Evolutionary conservation across 1,284 basidiomycete genomes (phyloP).

Genomic region (Tilletiopsis washingtonensis): DNA sequence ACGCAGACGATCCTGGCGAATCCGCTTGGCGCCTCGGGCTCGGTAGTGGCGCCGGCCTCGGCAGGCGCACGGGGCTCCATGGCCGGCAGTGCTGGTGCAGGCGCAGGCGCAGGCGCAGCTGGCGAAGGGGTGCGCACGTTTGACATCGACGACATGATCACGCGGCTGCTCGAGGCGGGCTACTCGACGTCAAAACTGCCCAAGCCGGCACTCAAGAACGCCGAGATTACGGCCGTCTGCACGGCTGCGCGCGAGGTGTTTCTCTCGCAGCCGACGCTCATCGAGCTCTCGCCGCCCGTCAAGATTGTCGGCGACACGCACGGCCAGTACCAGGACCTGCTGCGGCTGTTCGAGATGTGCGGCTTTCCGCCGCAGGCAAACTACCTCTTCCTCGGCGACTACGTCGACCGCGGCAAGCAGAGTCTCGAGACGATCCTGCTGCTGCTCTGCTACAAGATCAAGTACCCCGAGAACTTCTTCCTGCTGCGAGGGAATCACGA

Average conservation of each 20-base stretch:
- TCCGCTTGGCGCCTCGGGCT: conserved; percentile 1
- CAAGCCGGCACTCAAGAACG: conserved; percentile 93
- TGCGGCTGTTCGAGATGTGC: conserved; percentile 98
- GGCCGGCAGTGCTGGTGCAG: conserved; percentile 1
- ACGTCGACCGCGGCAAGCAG: conserved; percentile 97
- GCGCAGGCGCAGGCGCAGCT: neutral
- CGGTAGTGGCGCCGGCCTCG: neutral
- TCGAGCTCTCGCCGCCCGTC: conserved; percentile 94
- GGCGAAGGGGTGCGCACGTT: conserved; percentile 52
- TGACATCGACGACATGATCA: conserved; percentile 98
- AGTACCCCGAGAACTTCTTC: conserved; percentile 99
- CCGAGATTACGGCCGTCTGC: conserved; percentile 90
- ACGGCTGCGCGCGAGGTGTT: conserved; percentile 95
- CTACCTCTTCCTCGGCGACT: conserved; percentile 97
- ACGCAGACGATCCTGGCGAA: conserved; percentile 23
- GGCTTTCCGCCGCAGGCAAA: conserved; percentile 96
- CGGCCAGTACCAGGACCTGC: conserved; percentile 96
- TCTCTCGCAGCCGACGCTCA: conserved; percentile 89
- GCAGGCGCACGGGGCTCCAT: neutral
- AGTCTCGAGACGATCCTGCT: conserved; percentile 95
- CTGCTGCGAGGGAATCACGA: conserved; percentile 96
- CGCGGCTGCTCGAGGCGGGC: conserved; percentile 87
- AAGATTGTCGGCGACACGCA: conserved; percentile 96
- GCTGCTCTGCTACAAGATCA: conserved; percentile 88
- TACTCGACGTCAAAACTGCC: conserved; percentile 89